Evolutionary conservation across 768 basidiomycete genomes (phyloP).

Genomic region (Termitomyces sp.): DNA sequence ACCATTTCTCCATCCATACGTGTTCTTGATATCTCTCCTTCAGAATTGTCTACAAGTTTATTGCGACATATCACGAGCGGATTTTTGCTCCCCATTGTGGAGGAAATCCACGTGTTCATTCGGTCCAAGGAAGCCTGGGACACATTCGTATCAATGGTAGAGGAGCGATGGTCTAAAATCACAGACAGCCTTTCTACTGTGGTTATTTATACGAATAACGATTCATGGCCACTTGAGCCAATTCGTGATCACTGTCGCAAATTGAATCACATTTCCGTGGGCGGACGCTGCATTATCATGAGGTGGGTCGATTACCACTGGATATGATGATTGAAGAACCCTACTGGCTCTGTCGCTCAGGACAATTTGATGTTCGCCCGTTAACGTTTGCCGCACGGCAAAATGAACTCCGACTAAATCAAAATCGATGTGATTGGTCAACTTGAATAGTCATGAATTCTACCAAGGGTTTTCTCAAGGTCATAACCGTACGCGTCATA

Average conservation of each 20-base stretch:
- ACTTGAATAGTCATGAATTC: background rate
- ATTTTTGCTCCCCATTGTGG: background rate
- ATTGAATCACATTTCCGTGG: background rate
- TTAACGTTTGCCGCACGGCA: background rate
- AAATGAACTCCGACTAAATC: background rate
- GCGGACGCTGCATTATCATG: background rate
- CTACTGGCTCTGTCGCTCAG: too few species aligned
- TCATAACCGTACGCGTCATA: too few species aligned
- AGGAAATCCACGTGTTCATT: background rate
- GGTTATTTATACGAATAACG: background rate
- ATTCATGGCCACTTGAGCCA: background rate
- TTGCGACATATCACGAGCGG: background rate
- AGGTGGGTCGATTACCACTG: too few species aligned
- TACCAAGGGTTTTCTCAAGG: too few species aligned
- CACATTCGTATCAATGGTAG: background rate
- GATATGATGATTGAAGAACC: too few species aligned
- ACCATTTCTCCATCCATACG: too few species aligned
- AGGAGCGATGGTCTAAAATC: background rate
- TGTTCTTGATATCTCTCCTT: background rate
- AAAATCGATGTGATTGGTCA: background rate
- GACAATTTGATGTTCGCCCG: too few species aligned
- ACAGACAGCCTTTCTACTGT: background rate
- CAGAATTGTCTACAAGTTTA: background rate
- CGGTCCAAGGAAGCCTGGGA: too few species aligned
- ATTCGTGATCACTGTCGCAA: background rate